Conservation (phyloP, 2,329 filamentous ascomycete genomes). For the Phialemonium atrogriseum region DNA sequence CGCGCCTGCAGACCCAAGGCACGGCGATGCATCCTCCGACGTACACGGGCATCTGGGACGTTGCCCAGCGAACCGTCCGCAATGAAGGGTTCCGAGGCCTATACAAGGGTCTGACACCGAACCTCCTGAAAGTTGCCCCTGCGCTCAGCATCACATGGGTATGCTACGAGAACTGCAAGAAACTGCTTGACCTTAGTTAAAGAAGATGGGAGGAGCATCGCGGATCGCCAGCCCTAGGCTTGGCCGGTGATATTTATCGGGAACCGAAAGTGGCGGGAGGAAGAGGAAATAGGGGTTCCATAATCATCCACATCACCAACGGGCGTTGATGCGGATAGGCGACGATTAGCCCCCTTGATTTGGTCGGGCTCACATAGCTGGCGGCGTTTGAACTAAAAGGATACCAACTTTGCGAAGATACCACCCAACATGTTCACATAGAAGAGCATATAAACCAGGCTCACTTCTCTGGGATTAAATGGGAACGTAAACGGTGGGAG, state of each 20-base stretch:
- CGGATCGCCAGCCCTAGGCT: not conserved
- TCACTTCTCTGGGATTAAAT: too few species aligned
- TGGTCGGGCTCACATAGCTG: slow-evolving; percentile 7
- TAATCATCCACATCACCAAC: not conserved
- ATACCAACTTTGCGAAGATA: slow-evolving; percentile 9
- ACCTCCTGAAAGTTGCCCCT: slow-evolving; percentile 90
- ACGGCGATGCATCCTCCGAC: slow-evolving; percentile 85
- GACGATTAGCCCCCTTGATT: slow-evolving; percentile 8
- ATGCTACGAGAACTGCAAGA: slow-evolving; percentile 86
- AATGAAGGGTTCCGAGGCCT: slow-evolving; percentile 79
- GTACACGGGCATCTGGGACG: slow-evolving; percentile 87
- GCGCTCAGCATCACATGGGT: slow-evolving; percentile 94
- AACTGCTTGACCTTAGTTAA: slow-evolving; percentile 48
- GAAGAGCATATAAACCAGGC: too few species aligned
- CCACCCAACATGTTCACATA: too few species aligned
- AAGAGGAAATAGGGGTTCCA: not conserved
- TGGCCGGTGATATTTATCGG: not conserved
- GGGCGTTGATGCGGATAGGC: slow-evolving; percentile 1
- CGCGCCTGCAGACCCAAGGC: slow-evolving; percentile 86
- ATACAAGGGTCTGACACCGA: slow-evolving; percentile 92
- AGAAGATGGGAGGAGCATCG: not conserved
- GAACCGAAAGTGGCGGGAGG: not conserved
- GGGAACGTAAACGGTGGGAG: too few species aligned
- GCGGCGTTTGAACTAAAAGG: slow-evolving; percentile 12
- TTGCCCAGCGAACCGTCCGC: slow-evolving; percentile 71